A percentile compares a stretch with the other conserved stretches of the same genome.
These are phyloP conservation scores for Diaporthe sp. DNA, from an alignment of 2,329 filamentous ascomycete species.

Conservation along the genomic window DNA sequence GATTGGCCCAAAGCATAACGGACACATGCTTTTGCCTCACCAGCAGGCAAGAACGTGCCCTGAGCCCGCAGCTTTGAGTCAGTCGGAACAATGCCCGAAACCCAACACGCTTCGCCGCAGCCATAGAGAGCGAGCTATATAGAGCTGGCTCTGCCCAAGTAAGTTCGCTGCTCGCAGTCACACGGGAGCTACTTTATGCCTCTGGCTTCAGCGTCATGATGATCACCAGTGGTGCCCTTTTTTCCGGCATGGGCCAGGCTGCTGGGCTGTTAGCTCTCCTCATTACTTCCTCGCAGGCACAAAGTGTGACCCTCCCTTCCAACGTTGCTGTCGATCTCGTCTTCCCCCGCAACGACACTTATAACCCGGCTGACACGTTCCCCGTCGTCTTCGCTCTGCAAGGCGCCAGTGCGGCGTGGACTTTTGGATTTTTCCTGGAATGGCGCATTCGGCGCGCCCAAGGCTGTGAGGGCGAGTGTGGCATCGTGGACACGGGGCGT, in stretches of 20 bases:
- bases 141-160: constrained; percentile 1
- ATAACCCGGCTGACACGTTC: constrained; percentile 46
- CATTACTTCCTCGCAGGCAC: neutral
- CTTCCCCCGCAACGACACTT: constrained; percentile 52
- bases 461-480: constrained; percentile 15
- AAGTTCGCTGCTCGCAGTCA: neutral
- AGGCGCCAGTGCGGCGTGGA: constrained; percentile 43
- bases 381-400: constrained; percentile 50
- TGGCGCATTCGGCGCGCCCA: constrained; percentile 14
- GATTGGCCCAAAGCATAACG: neutral
- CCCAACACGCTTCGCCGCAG: neutral
- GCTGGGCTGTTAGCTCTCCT: neutral
- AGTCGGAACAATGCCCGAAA: constrained; percentile 10
- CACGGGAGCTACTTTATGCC: too few relatives aligned
- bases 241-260: neutral
- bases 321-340: constrained; percentile 48
- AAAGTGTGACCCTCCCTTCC: constrained; percentile 47
- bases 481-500: constrained; percentile 10
- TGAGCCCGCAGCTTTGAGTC: neutral
- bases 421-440: constrained; percentile 14
- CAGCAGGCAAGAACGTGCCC: neutral
- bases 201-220: neutral
- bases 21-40: constrained; percentile 9
- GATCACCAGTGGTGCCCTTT: neutral
- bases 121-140: neutral